Conservation (phyloP, 2,329 filamentous ascomycete genomes). For the Cladosporium sp. region DNA sequence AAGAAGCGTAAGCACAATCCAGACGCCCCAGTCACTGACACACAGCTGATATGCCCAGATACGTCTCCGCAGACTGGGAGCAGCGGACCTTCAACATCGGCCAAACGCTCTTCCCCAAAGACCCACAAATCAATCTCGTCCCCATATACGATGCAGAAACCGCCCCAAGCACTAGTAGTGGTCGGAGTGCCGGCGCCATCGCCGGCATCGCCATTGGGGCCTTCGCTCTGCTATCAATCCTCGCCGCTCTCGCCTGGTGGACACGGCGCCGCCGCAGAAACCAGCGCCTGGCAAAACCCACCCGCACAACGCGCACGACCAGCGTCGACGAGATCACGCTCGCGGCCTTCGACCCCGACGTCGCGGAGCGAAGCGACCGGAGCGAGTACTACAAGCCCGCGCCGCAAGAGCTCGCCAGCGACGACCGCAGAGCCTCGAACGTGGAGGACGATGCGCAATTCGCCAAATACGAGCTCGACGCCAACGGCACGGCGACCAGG, state of each 20-base stretch:
- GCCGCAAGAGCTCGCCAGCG: neutral
- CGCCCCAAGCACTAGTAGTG: neutral
- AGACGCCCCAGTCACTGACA: no score
- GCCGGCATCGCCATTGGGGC: conserved; percentile 21
- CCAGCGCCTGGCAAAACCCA: neutral
- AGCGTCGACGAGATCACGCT: conserved; percentile 6
- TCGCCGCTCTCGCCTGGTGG: neutral
- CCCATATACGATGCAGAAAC: neutral
- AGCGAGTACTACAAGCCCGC: neutral
- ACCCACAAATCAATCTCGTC: neutral
- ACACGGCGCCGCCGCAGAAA: neutral
- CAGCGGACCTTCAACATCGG: neutral
- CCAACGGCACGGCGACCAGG: neutral
- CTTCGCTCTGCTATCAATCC: conserved; percentile 20
- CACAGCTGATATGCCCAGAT: neutral
- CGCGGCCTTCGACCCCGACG: neutral
- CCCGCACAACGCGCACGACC: neutral
- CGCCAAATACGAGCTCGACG: neutral
- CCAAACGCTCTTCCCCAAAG: neutral
- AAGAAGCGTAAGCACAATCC: neutral
- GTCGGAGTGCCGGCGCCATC: neutral
- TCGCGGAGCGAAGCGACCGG: neutral
- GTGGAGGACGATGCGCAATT: neutral
- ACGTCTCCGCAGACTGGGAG: neutral
- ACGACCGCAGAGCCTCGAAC: neutral